Percentiles rank a stretch among this genome's conserved stretches.
These are phyloP conservation scores for Mangifera indica DNA, from an alignment of 345 rosid species.

Conservation along the genomic window DNA sequence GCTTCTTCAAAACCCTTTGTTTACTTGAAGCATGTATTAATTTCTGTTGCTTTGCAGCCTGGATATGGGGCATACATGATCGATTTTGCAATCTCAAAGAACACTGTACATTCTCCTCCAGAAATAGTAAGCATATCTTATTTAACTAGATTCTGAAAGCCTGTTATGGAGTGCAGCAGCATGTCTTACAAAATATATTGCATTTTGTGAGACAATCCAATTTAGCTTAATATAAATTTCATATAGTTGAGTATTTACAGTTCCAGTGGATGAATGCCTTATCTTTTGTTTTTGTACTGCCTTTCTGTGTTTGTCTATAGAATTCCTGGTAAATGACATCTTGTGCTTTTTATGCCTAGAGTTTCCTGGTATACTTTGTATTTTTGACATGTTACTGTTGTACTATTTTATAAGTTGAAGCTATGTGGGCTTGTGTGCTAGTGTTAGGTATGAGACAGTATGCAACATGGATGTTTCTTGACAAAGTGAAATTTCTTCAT, in stretches of 20 bases:
- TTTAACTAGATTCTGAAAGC: slow-evolving; percentile 3
- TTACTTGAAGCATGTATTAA: not conserved
- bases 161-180: not conserved
- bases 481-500: not conserved
- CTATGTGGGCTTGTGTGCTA: not conserved
- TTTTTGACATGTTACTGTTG: too few relatives aligned
- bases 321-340: not conserved
- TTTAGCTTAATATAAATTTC: not conserved
- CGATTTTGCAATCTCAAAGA: slow-evolving; percentile 72
- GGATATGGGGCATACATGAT: slow-evolving; percentile 55
- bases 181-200: not conserved
- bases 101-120: slow-evolving; percentile 33
- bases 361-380: too few relatives aligned
- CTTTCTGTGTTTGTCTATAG: not conserved
- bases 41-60: slow-evolving; percentile 47
- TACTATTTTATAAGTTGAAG: not conserved
- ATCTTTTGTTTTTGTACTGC: too few relatives aligned
- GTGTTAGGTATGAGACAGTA: not conserved
- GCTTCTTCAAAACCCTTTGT: not conserved
- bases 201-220: not conserved
- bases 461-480: not conserved
- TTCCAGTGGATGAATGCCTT: not conserved
- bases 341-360: slow-evolving; percentile 1
- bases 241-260: not conserved
- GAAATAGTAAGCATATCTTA: slow-evolving; percentile 59